Conservation (phyloP, 2,329 filamentous ascomycete species). For the Diplodia scrobiculata region DNA sequence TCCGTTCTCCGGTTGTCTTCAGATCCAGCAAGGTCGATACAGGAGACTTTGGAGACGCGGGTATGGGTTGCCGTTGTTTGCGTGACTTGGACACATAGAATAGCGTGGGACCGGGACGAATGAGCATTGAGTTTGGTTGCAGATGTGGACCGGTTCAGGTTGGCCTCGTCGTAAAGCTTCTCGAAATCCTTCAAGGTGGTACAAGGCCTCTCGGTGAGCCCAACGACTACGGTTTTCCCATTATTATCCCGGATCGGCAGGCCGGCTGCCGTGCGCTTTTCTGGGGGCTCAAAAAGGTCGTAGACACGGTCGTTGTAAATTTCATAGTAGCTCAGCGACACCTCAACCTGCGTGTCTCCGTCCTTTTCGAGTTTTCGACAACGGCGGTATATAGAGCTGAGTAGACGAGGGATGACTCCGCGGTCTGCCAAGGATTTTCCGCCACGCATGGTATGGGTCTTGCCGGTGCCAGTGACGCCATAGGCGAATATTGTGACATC, state of each 20-base stretch:
- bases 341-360: conserved; percentile 69
- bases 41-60: conserved; percentile 78
- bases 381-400: conserved; percentile 82
- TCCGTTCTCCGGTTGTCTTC: conserved; percentile 95
- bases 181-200: conserved; percentile 88
- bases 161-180: conserved; percentile 83
- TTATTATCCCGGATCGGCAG: conserved; percentile 82
- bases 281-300: conserved; percentile 82
- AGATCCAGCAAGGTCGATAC: conserved; percentile 92
- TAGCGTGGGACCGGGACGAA: conserved; percentile 85
- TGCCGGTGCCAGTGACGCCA: conserved; percentile 88
- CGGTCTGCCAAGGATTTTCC: conserved; percentile 82
- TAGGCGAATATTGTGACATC: conserved; percentile 92
- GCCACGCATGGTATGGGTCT: conserved; percentile 95
- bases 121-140: conserved; percentile 91
- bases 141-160: conserved; percentile 85
- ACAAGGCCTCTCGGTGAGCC: conserved; percentile 79
- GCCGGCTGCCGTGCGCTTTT: conserved; percentile 80
- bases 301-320: conserved; percentile 97
- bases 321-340: conserved; percentile 87
- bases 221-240: conserved; percentile 83
- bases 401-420: conserved; percentile 81
- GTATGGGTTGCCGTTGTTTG: conserved; percentile 69
- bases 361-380: conserved; percentile 85
- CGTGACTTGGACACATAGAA: conserved; percentile 84